phyloP scores from a whole-genome alignment of 2,329 filamentous ascomycete genomes.

The Pseudogymnoascus sp. region DNA sequence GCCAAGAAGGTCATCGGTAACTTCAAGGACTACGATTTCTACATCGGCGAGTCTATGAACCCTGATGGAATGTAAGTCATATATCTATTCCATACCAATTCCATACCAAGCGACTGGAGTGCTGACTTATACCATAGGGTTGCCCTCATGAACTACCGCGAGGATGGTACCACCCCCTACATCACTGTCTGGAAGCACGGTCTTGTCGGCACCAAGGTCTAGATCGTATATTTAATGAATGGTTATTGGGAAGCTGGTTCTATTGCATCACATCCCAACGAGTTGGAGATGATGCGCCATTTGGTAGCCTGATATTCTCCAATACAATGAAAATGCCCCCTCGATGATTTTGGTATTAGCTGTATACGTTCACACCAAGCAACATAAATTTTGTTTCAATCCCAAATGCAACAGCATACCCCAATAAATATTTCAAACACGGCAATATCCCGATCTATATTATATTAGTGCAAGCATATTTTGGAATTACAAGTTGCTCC shows the following conservation, averaged over 20 bases:
- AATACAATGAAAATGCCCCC: constrained; percentile 7
- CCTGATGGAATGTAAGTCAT: constrained; percentile 79
- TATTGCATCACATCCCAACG: not conserved
- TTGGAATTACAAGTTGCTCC: not conserved
- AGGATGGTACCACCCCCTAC: constrained; percentile 87
- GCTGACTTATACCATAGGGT: constrained; percentile 48
- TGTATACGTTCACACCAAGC: not conserved
- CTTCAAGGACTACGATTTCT: constrained; percentile 96
- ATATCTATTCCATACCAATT: constrained; percentile 9
- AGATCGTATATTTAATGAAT: constrained; percentile 29
- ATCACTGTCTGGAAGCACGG: constrained; percentile 95
- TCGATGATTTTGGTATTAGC: not conserved
- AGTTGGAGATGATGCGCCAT: constrained; percentile 1
- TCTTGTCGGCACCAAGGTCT: constrained; percentile 84
- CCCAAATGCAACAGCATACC: not conserved
- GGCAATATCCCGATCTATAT: not conserved
- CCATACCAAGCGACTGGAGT: not conserved
- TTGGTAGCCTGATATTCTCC: constrained; percentile 7
- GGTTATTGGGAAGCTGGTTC: constrained; percentile 7
- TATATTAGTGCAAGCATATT: not conserved
- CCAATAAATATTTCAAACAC: not conserved
- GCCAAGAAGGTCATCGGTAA: constrained; percentile 74
- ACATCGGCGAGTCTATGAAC: constrained; percentile 86
- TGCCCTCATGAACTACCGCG: constrained; percentile 92
- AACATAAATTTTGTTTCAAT: not conserved